These are phyloP conservation scores for Paradendryphiella salina DNA, from an alignment of 2,329 filamentous ascomycete genomes.

Conservation along the genomic window DNA sequence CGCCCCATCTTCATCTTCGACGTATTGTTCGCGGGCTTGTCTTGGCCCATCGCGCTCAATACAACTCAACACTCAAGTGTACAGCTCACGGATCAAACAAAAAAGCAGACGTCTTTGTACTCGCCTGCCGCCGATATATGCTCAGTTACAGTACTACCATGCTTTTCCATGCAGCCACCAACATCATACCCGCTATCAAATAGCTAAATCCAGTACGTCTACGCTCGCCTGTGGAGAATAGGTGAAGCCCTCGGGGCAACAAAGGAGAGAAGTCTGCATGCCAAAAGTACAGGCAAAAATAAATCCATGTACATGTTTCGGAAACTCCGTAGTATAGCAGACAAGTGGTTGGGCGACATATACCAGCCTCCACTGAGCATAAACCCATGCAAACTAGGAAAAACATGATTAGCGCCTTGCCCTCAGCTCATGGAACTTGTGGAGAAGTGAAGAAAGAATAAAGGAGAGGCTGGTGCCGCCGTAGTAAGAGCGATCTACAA, in stretches of 20 bases:
- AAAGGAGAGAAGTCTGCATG: conserved; percentile 11
- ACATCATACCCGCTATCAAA: conserved; percentile 19
- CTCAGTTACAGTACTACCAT: conserved; percentile 14
- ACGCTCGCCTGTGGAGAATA: conserved; percentile 28
- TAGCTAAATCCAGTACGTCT: conserved; percentile 33
- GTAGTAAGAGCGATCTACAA: conserved; percentile 40
- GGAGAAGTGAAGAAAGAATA: conserved; percentile 21
- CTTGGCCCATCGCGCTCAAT: not conserved
- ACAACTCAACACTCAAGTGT: not conserved
- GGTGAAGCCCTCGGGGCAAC: conserved; percentile 17
- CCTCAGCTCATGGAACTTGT: conserved; percentile 20
- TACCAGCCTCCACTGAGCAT: conserved; percentile 33
- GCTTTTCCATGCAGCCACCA: conserved; percentile 6
- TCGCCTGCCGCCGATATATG: conserved; percentile 28
- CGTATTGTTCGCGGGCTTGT: not conserved
- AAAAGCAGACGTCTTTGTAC: conserved; percentile 26
- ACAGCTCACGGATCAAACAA: not conserved
- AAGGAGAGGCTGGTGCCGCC: conserved; percentile 33
- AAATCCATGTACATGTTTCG: conserved; percentile 44
- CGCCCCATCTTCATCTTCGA: not conserved
- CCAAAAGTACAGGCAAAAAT: conserved; percentile 32
- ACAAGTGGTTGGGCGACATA: conserved; percentile 20
- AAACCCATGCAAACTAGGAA: conserved; percentile 40
- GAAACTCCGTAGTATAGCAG: conserved; percentile 32
- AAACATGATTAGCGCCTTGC: conserved; percentile 39